These are phyloP conservation scores for Arabidopsis suecica DNA, from an alignment of 345 rosid genomes.

Conservation along the genomic window DNA sequence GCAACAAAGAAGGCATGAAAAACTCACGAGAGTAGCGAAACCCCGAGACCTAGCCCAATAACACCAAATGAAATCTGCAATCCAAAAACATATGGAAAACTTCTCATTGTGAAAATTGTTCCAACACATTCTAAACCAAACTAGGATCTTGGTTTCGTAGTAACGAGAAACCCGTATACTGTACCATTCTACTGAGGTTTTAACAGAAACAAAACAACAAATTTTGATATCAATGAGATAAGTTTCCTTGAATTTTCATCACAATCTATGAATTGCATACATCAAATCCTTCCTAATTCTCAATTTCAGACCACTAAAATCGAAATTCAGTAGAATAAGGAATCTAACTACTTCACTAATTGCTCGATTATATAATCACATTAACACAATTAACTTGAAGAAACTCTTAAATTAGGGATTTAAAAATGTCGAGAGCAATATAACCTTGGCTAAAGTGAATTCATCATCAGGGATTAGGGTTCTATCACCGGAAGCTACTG, in stretches of 20 bases:
- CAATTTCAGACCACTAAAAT: background rate
- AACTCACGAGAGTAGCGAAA: conserved; percentile 86
- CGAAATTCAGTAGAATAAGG: background rate
- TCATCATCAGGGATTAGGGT: conserved; percentile 69
- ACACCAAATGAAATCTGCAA: conserved; percentile 94
- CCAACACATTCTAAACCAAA: background rate
- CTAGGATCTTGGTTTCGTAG: no score
- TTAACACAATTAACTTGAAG: no score
- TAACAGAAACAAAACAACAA: background rate
- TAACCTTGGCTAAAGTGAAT: conserved; percentile 82
- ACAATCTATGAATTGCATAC: background rate
- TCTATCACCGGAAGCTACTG: conserved; percentile 48
- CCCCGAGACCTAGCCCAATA: conserved; percentile 76
- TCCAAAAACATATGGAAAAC: background rate
- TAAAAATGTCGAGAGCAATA: background rate
- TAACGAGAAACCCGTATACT: no score
- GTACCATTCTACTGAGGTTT: no score
- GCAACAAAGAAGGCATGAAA: conserved; percentile 18
- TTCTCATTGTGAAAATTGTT: background rate
- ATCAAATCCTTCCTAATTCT: conserved; percentile 5
- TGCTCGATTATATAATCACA: no score
- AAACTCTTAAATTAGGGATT: conserved; percentile 14
- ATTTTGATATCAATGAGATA: background rate
- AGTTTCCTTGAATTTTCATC: background rate
- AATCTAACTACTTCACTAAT: no score